A percentile compares a stretch with the other conserved stretches of the same genome.
Evolutionary conservation across 2,329 filamentous ascomycete genomes (phyloP).

Genomic region (Teratosphaeria epicoccoides): DNA sequence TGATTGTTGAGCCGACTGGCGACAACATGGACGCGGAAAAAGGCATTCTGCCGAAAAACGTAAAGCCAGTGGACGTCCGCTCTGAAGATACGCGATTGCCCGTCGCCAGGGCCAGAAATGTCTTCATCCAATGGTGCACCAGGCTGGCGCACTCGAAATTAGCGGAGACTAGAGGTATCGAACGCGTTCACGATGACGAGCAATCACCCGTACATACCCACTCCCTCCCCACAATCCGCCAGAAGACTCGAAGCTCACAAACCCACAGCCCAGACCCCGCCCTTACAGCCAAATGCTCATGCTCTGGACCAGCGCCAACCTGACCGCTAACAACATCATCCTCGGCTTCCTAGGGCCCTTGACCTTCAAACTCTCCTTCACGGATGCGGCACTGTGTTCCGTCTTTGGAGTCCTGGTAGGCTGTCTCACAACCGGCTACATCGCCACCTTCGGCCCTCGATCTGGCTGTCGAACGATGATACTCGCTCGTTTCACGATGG

Average conservation of each 20-base stretch:
- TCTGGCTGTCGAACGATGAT: conserved; percentile 36
- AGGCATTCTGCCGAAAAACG: neutral
- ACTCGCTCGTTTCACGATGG: conserved; percentile 33
- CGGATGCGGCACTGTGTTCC: conserved; percentile 30
- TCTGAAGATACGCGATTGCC: neutral
- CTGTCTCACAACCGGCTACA: conserved; percentile 28
- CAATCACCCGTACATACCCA: neutral
- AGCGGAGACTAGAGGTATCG: neutral
- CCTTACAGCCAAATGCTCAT: conserved; percentile 8
- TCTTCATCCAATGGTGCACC: neutral
- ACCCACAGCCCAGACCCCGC: neutral
- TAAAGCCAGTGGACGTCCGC: neutral
- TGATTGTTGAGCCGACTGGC: no score
- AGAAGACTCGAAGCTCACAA: no score
- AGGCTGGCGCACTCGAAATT: neutral
- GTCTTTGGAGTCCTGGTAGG: conserved; percentile 30
- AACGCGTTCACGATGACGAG: neutral
- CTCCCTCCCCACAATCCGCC: no score
- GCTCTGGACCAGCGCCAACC: conserved; percentile 12
- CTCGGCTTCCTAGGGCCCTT: conserved; percentile 34
- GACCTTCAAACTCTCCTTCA: conserved; percentile 30
- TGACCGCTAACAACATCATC: conserved; percentile 29
- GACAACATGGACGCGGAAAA: neutral
- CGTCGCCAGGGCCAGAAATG: neutral
- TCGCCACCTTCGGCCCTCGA: conserved; percentile 31